Evolutionary conservation across 2,329 filamentous ascomycete genomes (phyloP), one percentile per base, ranked within the genome.

Genomic region (Neofusicoccum kwambonambiense): DNA sequence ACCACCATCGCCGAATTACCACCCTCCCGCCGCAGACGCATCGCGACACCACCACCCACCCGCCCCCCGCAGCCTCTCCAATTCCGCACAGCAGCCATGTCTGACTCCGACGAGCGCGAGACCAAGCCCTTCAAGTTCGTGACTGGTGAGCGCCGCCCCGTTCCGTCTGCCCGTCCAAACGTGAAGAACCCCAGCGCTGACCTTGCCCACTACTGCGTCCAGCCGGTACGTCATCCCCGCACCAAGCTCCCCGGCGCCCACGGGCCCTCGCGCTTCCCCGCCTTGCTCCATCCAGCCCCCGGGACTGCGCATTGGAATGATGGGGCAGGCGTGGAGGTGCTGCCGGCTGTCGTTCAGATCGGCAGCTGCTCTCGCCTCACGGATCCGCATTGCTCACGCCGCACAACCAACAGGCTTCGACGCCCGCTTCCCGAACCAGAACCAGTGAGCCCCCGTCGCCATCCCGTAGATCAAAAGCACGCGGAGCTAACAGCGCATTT

Each of bases 61-160:
- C 61, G 57, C 52, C 65, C 54, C 47, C 56, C 34, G 68, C 68
- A 72, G 70, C 71, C 72, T 72, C 70, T 71, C 70, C 69, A 70
- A 69, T 61, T 68, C 39, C 71, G 66, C 75, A 78, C 78, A 77
- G 82, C 81, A 87, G 93, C 83, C 75, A 99, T 99, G 94, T 90
- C 93, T 80, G 92, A 96, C 83, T 90, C 91, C 45, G 91, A 91
- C 78, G 89, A 92, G 77, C 85, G 88, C 78, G 91, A 96, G 81
- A 97, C 93, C 84, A 99, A 97, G 89, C 96, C 96, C 82, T 99
- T 99, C 90, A 99, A 99, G 91, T 98, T 98, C 85, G 95, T 98
- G 78, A 98, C 94, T 84, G 94, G 93, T 97, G 87, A 81, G 92
- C 80, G 52, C 66, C 64, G 64, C 60, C 66, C 54, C 27, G 52